Conservation (phyloP, 1,284 basidiomycete genomes). For the Peniophora sp. region DNA sequence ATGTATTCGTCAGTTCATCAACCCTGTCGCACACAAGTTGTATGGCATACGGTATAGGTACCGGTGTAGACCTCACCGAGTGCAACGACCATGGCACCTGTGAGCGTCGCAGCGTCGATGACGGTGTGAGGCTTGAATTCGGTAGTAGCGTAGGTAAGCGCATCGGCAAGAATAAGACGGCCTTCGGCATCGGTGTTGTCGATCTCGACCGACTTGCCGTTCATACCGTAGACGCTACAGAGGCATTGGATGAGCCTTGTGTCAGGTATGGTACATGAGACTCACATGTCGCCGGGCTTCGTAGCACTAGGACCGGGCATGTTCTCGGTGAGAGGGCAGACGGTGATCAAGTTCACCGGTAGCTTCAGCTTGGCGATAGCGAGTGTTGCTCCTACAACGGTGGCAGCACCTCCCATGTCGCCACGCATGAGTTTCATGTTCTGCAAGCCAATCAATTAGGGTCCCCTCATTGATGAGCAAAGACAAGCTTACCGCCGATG, state of each 20-base stretch:
- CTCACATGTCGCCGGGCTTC: slow-evolving; percentile 81
- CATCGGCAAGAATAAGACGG: slow-evolving; percentile 73
- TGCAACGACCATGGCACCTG: slow-evolving; percentile 61
- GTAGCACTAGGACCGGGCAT: slow-evolving; percentile 80
- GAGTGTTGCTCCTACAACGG: slow-evolving; percentile 63
- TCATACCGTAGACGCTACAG: slow-evolving; percentile 74
- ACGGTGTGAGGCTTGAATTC: slow-evolving; percentile 76
- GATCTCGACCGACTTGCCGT: slow-evolving; percentile 82
- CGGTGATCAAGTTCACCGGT: slow-evolving; percentile 75
- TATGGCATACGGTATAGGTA: slow-evolving; percentile 66
- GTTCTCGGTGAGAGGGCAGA: slow-evolving; percentile 81
- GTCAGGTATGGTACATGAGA: neutral
- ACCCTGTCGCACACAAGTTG: neutral
- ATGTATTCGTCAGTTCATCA: neutral
- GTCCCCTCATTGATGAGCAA: neutral
- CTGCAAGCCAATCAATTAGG: slow-evolving; percentile 22
- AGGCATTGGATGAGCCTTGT: neutral
- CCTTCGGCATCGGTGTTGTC: slow-evolving; percentile 91
- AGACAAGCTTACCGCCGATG: slow-evolving; percentile 48
- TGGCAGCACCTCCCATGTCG: slow-evolving; percentile 85
- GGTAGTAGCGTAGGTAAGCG: slow-evolving; percentile 78
- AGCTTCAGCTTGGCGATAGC: slow-evolving; percentile 78
- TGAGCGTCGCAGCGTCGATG: slow-evolving; percentile 80
- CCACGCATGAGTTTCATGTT: slow-evolving; percentile 77
- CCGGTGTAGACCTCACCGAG: slow-evolving; percentile 73